Evolutionary conservation across 1,139 yeast genomes (phyloP), one percentile per base, ranked within the genome.

Genomic region (Nadsonia starkeyi-henricii): DNA sequence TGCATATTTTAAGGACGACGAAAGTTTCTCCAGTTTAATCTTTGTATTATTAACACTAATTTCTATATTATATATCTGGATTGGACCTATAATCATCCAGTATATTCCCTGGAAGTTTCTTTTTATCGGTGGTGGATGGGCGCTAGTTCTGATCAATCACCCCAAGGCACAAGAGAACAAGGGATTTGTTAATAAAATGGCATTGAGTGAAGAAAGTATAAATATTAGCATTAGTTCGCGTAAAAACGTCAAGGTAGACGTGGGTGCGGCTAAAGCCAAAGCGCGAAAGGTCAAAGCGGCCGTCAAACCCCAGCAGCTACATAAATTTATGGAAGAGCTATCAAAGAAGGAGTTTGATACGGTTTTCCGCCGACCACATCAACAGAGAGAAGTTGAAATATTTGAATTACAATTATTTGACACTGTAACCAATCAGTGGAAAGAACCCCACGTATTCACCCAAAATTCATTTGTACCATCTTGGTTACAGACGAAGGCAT

Each of bases 351-450:
- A 33, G 12, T 33, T 33, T 33, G 12, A 15, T 33, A n/a, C 15
- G 39, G 12, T 33, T 17, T 56, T 56, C 21, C 49, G 51, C 9
- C 65, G 63, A 36, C 55, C 60, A 1, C 57, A 54, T 20, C 70
- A 68, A 47, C 57, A 58, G 52, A 59, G 69, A 48, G 71, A 73
- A 53, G 79, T 81, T 17, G 86, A 82, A 57, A 73, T 83, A 1
- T 86, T 70, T 65, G 95, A 86, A 60, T 64, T 85, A 41, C 95
- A 86, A 55, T 66, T 66, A 54, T 71, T 75, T 51, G 72, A 78
- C 58, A 61, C 64, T 8, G 65, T 63, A 3, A 63, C 72, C 2
- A 75, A 74, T 46, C 75, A 74, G 50, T 85, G 95, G 95, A 71
- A 66, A 45, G 53, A 62, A 3, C 57, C 67, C 1, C 26, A 33